Evolutionary conservation across 139 green algal species (phyloP).

Genomic region (Picochlorum sp.): DNA sequence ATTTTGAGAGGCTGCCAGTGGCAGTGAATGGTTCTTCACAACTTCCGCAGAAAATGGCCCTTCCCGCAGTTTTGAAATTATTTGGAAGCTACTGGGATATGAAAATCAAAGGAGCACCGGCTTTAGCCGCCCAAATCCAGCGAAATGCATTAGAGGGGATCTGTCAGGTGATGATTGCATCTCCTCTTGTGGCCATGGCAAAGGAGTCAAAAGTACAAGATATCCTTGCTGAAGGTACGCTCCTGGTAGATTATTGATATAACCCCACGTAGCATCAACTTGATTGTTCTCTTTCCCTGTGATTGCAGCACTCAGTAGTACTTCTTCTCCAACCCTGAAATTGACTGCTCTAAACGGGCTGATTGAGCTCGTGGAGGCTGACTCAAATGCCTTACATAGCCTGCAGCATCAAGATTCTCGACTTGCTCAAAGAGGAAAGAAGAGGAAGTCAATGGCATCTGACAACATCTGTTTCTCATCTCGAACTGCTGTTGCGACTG

Average conservation of each 20-base stretch:
- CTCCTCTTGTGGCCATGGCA: slow-evolving; percentile 39
- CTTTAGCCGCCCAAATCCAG: slow-evolving; percentile 5
- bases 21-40: not conserved
- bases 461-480: not conserved
- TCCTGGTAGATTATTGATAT: no score
- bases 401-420: slow-evolving; percentile 24
- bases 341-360: slow-evolving; percentile 47
- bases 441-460: no score
- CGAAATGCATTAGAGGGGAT: slow-evolving; percentile 53
- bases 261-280: no score
- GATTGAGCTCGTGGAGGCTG: slow-evolving; percentile 54
- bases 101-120: not conserved
- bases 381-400: slow-evolving; percentile 41
- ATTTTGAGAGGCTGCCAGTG: slow-evolving; percentile 29
- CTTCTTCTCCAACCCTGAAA: slow-evolving; percentile 31
- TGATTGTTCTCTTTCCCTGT: no score
- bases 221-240: not conserved
- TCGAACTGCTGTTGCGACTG: slow-evolving; percentile 14
- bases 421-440: not conserved
- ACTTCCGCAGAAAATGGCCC: not conserved
- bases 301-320: slow-evolving; percentile 12
- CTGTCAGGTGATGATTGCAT: slow-evolving; percentile 49
- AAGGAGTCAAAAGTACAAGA: not conserved
- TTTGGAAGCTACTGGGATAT: slow-evolving; percentile 24
- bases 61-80: slow-evolving; percentile 27